Evolutionary conservation across 2,329 filamentous ascomycete species (phyloP).

Genomic region (Curvularia verruculosa): DNA sequence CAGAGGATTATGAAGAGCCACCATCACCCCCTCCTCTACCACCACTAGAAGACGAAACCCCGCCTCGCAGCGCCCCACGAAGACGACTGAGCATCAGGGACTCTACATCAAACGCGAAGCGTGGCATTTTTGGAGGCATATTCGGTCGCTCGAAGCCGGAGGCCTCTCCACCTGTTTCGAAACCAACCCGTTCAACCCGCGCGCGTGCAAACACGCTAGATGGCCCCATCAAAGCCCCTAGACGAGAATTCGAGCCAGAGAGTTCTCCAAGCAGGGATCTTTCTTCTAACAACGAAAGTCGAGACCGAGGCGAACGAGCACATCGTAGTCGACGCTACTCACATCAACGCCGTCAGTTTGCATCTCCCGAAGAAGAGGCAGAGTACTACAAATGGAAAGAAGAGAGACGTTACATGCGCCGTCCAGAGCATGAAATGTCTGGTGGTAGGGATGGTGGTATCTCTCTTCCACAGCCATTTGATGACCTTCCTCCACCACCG

Average conservation of each 20-base stretch:
- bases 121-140: conserved; percentile 41
- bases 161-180: conserved; percentile 30
- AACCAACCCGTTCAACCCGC: conserved; percentile 30
- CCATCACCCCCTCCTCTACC: conserved; percentile 17
- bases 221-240: conserved; percentile 18
- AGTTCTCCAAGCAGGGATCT: conserved; percentile 37
- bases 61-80: conserved; percentile 31
- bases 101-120: conserved; percentile 30
- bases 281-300: conserved; percentile 42
- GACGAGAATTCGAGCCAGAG: conserved; percentile 32
- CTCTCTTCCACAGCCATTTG: conserved; percentile 20
- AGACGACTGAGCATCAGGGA: conserved; percentile 38
- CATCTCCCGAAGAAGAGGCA: conserved; percentile 40
- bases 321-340: conserved; percentile 42
- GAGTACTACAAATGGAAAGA: conserved; percentile 43
- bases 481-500: conserved; percentile 28
- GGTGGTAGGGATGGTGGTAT: conserved; percentile 34
- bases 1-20: conserved; percentile 23
- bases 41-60: conserved; percentile 26
- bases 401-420: conserved; percentile 33
- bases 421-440: conserved; percentile 38
- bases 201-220: conserved; percentile 36
- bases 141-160: conserved; percentile 45
- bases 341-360: conserved; percentile 33
- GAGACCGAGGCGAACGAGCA: conserved; percentile 38